Evolutionary conservation across 768 basidiomycete genomes (phyloP).

Genomic region (Cyathus striatus): DNA sequence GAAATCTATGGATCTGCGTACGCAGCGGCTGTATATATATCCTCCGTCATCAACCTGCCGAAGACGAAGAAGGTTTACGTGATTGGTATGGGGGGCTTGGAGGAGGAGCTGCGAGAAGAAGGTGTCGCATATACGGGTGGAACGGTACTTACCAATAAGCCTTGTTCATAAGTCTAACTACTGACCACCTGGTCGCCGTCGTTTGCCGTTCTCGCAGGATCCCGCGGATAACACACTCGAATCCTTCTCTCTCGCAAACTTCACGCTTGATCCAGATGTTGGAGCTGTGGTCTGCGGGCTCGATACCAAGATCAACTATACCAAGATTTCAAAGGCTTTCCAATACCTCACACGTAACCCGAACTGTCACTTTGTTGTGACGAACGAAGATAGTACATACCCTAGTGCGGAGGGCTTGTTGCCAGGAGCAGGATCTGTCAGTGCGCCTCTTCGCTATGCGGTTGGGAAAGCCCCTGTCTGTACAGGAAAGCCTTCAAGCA

Average conservation of each 20-base stretch:
- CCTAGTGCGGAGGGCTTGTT: conserved; percentile 68
- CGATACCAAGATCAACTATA: conserved; percentile 85
- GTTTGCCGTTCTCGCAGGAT: conserved; percentile 49
- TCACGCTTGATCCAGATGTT: conserved; percentile 71
- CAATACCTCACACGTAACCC: conserved; percentile 81
- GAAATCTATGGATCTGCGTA: conserved; percentile 97
- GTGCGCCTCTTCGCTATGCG: conserved; percentile 75
- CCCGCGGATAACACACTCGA: conserved; percentile 76
- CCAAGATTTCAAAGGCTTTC: conserved; percentile 90
- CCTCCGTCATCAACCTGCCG: conserved; percentile 83
- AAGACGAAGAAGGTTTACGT: conserved; percentile 94
- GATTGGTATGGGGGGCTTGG: conserved; percentile 86
- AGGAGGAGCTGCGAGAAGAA: conserved; percentile 89
- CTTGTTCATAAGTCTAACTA: conserved; percentile 1
- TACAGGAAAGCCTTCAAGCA: conserved; percentile 87
- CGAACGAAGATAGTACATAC: conserved; percentile 91
- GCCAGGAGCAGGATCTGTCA: conserved; percentile 83
- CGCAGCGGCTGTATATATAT: conserved; percentile 64
- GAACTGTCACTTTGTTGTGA: conserved; percentile 80
- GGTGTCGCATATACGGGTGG: conserved; percentile 80
- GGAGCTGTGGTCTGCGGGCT: conserved; percentile 95
- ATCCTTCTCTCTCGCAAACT: conserved; percentile 63
- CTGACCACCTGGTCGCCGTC: conserved; percentile 1
- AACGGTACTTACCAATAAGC: conserved; percentile 44
- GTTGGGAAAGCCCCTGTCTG: conserved; percentile 66